A percentile compares a stretch with the other conserved stretches of the same genome.
These are phyloP conservation scores for Rhododendron vialii DNA, from an alignment of 148 eudicot species.

Conservation along the genomic window DNA sequence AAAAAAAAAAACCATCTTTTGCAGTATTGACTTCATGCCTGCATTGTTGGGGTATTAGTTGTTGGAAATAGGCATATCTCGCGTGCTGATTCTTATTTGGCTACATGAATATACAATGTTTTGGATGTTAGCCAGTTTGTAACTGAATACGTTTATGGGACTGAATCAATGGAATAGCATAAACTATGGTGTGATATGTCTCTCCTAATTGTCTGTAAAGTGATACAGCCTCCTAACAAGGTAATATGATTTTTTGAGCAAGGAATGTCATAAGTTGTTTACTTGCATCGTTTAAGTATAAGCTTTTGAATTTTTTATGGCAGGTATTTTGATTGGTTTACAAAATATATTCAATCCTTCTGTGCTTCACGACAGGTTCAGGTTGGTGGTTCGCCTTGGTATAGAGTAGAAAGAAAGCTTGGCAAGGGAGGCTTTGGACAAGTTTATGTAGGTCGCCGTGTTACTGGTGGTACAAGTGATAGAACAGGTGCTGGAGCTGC, in stretches of 20 bases:
- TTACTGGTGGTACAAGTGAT: slow-evolving; percentile 33
- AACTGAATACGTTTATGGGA: background rate
- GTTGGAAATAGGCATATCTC: background rate
- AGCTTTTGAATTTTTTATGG: background rate
- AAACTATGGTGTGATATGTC: background rate
- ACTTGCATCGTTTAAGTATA: too few relatives aligned
- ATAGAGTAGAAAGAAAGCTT: slow-evolving; percentile 62
- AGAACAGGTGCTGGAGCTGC: slow-evolving; percentile 49
- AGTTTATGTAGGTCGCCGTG: slow-evolving; percentile 69
- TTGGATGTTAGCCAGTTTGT: background rate
- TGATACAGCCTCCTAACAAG: background rate
- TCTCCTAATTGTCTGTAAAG: background rate
- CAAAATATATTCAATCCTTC: background rate
- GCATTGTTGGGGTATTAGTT: background rate
- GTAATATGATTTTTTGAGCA: background rate
- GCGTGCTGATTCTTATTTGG: background rate
- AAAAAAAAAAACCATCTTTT: too few relatives aligned
- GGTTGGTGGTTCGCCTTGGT: slow-evolving; percentile 68
- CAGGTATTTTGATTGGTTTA: background rate
- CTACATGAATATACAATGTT: background rate
- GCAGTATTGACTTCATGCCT: background rate
- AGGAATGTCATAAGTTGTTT: background rate
- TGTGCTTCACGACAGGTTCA: slow-evolving; percentile 42
- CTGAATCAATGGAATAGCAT: background rate
- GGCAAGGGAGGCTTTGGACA: slow-evolving; percentile 93